Percentiles rank a stretch among this genome's conserved stretches.
Conservation (phyloP, 108 stramenopile species). For the Chaetoceros tenuissimus region DNA sequence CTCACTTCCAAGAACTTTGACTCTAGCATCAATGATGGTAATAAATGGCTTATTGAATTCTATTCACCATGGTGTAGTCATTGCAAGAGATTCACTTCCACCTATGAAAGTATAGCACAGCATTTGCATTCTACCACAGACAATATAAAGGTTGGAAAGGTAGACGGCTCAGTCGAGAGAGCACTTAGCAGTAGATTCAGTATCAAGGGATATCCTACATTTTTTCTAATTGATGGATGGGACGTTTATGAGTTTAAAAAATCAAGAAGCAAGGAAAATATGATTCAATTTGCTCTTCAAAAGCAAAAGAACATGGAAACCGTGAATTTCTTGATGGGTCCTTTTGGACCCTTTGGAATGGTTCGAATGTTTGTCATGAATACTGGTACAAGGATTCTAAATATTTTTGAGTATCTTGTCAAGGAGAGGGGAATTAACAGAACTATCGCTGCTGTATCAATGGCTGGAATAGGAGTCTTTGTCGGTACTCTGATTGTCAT, state of each 20-base stretch:
- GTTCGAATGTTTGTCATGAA: conserved; percentile 45
- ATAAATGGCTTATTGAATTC: conserved; percentile 76
- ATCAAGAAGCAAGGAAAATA: conserved; percentile 30
- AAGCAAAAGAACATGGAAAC: conserved; percentile 25
- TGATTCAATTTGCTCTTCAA: conserved; percentile 54
- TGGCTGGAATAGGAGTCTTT: conserved; percentile 13
- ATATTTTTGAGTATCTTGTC: conserved; percentile 35
- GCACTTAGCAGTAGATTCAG: conserved; percentile 57
- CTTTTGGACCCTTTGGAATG: conserved; percentile 74
- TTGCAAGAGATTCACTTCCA: conserved; percentile 49
- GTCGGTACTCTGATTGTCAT: conserved; percentile 21
- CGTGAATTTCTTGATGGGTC: conserved; percentile 26
- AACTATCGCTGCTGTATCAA: conserved; percentile 16
- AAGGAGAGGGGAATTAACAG: conserved; percentile 23
- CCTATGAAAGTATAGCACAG: conserved; percentile 50
- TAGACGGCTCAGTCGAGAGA: conserved; percentile 60
- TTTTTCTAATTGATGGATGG: conserved; percentile 69
- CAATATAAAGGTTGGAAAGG: conserved; percentile 67
- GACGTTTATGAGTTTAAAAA: conserved; percentile 58
- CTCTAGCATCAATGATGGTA: conserved; percentile 44
- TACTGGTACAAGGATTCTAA: conserved; percentile 28
- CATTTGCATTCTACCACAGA: conserved; percentile 31
- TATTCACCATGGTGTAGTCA: conserved; percentile 67
- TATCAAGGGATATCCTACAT: conserved; percentile 64
- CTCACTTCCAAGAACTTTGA: conserved; percentile 56